Conservation (phyloP, 2,329 filamentous ascomycete genomes). For the Rasamsonia emersonii region DNA sequence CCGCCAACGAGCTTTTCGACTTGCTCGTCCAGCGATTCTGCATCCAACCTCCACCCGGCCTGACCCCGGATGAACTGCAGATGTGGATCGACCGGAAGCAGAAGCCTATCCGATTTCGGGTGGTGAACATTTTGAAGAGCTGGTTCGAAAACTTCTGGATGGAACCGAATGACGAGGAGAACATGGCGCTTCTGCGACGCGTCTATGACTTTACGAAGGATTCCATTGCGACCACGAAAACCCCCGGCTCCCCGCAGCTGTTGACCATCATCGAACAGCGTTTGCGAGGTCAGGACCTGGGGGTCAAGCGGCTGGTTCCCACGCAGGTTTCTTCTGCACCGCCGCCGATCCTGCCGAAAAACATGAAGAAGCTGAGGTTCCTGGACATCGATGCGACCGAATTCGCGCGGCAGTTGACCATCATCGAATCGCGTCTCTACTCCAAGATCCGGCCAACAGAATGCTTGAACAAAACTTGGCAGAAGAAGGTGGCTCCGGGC, state of each 20-base stretch:
- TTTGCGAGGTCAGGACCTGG: conserved; percentile 76
- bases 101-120: conserved; percentile 87
- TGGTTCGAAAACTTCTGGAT: conserved; percentile 99
- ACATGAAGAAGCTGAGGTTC: conserved; percentile 99
- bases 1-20: conserved; percentile 83
- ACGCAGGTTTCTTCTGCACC: conserved; percentile 77
- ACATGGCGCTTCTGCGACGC: conserved; percentile 75
- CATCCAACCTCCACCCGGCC: conserved; percentile 79
- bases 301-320: conserved; percentile 75
- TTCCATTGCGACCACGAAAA: conserved; percentile 86
- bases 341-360: conserved; percentile 87
- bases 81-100: conserved; percentile 90
- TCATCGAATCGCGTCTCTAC: conserved; percentile 91
- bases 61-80: conserved; percentile 68
- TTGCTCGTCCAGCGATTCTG: conserved; percentile 85
- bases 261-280: conserved; percentile 85
- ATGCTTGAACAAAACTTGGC: conserved; percentile 97
- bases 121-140: conserved; percentile 94
- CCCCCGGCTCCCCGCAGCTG: conserved; percentile 74
- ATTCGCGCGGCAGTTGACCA: conserved; percentile 94
- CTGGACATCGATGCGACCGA: conserved; percentile 92
- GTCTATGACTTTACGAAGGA: conserved; percentile 88
- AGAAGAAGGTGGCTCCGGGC: conserved; percentile 74
- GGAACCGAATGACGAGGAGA: conserved; percentile 82
- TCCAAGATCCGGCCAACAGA: conserved; percentile 94